A percentile compares a stretch with the other conserved stretches of the same genome.
These are phyloP conservation scores for Phytopythium aichiense DNA, from an alignment of 352 stramenopile genomes.

Conservation along the genomic window DNA sequence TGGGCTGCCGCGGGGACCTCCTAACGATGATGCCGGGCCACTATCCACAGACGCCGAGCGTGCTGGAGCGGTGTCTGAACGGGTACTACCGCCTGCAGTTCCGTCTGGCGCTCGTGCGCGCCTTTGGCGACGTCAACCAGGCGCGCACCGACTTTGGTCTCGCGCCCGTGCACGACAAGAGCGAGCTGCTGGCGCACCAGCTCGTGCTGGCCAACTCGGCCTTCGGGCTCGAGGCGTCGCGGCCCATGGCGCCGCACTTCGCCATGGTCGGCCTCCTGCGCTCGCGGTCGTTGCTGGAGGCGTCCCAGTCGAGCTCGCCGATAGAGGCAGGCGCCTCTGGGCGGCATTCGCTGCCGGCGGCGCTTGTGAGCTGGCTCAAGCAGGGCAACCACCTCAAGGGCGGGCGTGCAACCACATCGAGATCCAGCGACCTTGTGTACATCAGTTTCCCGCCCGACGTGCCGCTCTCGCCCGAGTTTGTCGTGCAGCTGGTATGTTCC, in stretches of 20 bases:
- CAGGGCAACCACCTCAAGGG: not conserved
- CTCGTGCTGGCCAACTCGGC: conserved; percentile 81
- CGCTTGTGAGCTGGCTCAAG: conserved; percentile 33
- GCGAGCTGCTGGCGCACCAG: conserved; percentile 45
- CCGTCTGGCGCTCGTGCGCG: conserved; percentile 49
- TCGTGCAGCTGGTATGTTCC: conserved; percentile 42
- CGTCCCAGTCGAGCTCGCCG: not conserved
- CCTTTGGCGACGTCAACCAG: conserved; percentile 68
- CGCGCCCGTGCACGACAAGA: conserved; percentile 37
- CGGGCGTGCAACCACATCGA: not conserved
- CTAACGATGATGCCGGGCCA: not conserved
- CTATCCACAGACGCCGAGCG: conserved; percentile 44
- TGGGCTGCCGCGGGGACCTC: not conserved
- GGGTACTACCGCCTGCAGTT: conserved; percentile 75
- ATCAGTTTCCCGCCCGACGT: conserved; percentile 53
- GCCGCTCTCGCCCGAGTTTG: conserved; percentile 47
- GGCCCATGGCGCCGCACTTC: conserved; percentile 72
- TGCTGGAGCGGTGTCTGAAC: conserved; percentile 78
- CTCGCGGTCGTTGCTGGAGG: conserved; percentile 12
- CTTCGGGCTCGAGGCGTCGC: conserved; percentile 77
- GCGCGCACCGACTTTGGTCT: conserved; percentile 51
- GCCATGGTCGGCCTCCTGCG: conserved; percentile 67
- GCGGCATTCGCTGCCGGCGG: conserved; percentile 20
- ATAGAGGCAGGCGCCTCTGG: not conserved
- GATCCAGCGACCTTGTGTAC: conserved; percentile 39